Base-by-base conservation (phyloP, 768 basidiomycete species). In the Clitopilus passeckerianus region DNA sequence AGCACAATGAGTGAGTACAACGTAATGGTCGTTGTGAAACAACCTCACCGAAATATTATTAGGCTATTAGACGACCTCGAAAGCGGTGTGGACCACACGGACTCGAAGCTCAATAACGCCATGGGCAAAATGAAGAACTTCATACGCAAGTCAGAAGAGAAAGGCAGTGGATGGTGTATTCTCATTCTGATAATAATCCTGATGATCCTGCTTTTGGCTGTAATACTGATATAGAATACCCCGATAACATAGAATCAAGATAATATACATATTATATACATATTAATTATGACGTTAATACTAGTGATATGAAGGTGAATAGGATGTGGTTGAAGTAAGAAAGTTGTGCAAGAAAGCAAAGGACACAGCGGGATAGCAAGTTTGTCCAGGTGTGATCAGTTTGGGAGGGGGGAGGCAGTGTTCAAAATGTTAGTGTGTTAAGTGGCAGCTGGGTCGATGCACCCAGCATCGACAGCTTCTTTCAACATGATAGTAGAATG, bases 81-180 rank as follows among this genome's bases (percentile, higher is more conserved):
- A 63, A 74, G 68, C n/a, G 82, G 84, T 46, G 90, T 93, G 1
- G 91, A 91, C 65, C 70, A 68, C 22, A 85, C 91, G 23, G 86
- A 90, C 61, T 76, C 74, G 20, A 87, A 87, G 62, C 78, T 95
- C 10, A 76, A 70, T 35, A 79, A 74, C 58, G 90, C 90, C 16
- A 86, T 88, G 81, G 79, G 73, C 50, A 79, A 79, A 61, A 81
- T 95, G 82, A 80, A 85, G 54, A 87, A 86, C 60, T 93, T 98
- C 70, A 80, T 96, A 50, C 82, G 90, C 37, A 83, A 95, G 43
- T 92, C 92, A 0, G 93, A 96, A 77, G 95, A 94, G 70, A 90
- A 87, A 43, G 89, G 89, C 61, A 93, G 91, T 34, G 90, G 91
- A 33, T 97, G 91, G 88, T 94, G 92, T 69, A 90, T 98, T 57